A percentile compares a stretch with the other conserved stretches of the same genome.
Conservation (phyloP, 257 asterid genomes). For the Ophiorrhiza pumila region DNA sequence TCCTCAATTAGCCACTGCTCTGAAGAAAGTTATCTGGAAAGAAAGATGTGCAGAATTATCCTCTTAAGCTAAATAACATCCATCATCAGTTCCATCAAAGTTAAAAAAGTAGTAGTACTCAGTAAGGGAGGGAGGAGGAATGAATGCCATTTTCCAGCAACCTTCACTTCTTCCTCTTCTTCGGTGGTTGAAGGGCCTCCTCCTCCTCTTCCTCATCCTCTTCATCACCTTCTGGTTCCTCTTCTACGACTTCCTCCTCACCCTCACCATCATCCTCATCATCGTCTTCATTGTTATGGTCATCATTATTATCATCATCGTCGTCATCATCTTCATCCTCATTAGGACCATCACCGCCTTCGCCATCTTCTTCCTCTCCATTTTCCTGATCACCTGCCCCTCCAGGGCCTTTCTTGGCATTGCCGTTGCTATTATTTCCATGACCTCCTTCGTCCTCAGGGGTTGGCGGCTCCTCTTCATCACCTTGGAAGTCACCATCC, state of each 20-base stretch:
- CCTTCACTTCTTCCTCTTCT: constrained; percentile 76
- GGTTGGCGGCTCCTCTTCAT: constrained; percentile 35
- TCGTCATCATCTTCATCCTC: constrained; percentile 11
- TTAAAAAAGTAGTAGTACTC: not conserved
- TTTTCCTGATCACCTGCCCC: constrained; percentile 27
- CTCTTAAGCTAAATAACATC: constrained; percentile 16
- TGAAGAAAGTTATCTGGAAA: constrained; percentile 6
- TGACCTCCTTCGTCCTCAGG: constrained; percentile 42
- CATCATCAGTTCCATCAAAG: no score
- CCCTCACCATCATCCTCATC: constrained; percentile 25
- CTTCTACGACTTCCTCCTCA: constrained; percentile 36
- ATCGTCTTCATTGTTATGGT: constrained; percentile 22
- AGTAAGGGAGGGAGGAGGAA: not conserved
- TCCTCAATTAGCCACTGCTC: constrained; percentile 1
- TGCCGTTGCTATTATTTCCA: constrained; percentile 39
- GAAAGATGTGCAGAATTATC: constrained; percentile 9
- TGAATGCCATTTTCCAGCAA: not conserved
- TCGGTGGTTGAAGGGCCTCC: constrained; percentile 71
- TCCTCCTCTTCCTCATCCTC: constrained; percentile 58
- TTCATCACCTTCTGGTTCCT: constrained; percentile 31
- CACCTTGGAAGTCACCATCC: constrained; percentile 29
- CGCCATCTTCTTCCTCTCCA: constrained; percentile 31
- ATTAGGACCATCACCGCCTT: constrained; percentile 21
- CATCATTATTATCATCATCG: constrained; percentile 22
- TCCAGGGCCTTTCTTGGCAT: constrained; percentile 31